A percentile compares a stretch with the other conserved stretches of the same genome.
Conservation (phyloP, 2,329 filamentous ascomycete genomes). For the Beauveria brongniartii region DNA sequence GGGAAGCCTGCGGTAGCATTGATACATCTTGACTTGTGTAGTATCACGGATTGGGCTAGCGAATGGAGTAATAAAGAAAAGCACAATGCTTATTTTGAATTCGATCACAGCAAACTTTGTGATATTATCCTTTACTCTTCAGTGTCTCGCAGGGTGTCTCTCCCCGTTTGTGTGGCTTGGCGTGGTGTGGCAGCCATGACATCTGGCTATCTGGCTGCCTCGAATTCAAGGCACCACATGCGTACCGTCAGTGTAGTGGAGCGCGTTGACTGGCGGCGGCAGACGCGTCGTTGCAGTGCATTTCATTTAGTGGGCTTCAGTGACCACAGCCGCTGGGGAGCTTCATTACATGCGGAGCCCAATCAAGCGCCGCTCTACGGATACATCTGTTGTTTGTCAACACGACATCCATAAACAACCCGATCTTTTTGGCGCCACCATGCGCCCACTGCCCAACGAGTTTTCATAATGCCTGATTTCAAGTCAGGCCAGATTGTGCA, state of each 20-base stretch:
- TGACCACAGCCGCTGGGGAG: neutral
- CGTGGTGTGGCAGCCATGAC: neutral
- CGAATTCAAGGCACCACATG: neutral
- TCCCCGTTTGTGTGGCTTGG: neutral
- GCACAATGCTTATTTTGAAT: neutral
- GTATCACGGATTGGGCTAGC: neutral
- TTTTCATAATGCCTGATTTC: constrained; percentile 46
- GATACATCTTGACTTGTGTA: neutral
- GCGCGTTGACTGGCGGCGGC: neutral
- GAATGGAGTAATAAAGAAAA: neutral
- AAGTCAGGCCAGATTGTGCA: constrained; percentile 66
- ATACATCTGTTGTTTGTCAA: constrained; percentile 4
- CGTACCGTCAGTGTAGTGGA: neutral
- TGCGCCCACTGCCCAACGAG: constrained; percentile 21
- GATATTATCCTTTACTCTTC: neutral
- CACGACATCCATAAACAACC: neutral
- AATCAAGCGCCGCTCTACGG: neutral
- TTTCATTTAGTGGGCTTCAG: neutral
- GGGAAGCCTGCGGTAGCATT: neutral
- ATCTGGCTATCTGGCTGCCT: neutral
- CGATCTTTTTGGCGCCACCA: constrained; percentile 19
- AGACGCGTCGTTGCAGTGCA: neutral
- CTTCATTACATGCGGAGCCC: neutral
- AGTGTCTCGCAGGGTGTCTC: constrained; percentile 4
- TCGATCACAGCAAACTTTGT: neutral